Conservation (phyloP, 305 asterid genomes). For the Fraxinus latifolia region DNA sequence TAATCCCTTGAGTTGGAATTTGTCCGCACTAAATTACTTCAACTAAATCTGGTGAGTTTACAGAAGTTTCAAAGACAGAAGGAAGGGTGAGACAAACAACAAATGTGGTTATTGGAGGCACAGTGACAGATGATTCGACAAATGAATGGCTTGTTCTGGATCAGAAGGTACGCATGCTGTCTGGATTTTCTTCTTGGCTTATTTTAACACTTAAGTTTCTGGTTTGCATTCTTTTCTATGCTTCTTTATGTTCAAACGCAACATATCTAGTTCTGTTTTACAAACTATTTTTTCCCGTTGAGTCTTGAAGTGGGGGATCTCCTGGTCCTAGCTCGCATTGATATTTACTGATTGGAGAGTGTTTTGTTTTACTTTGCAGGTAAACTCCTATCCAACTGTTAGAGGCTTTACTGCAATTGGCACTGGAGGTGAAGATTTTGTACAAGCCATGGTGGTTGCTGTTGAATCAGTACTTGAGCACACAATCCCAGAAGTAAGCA, state of each 20-base stretch:
- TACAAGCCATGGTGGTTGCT: conserved; percentile 93
- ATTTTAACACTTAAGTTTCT: not conserved
- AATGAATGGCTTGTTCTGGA: conserved; percentile 86
- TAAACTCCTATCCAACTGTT: conserved; percentile 87
- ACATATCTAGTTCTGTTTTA: not conserved
- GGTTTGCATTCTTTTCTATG: not conserved
- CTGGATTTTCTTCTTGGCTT: conserved; percentile 3
- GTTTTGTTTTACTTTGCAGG: conserved; percentile 40
- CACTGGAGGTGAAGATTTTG: conserved; percentile 95
- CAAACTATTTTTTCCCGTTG: not conserved
- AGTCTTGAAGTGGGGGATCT: not conserved
- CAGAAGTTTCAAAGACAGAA: conserved; percentile 88
- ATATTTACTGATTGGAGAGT: conserved; percentile 4
- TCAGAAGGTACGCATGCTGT: conserved; percentile 57
- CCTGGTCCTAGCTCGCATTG: conserved; percentile 20
- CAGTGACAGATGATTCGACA: conserved; percentile 76
- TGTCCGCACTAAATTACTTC: conserved; percentile 3
- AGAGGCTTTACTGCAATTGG: conserved; percentile 98
- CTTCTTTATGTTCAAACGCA: not conserved
- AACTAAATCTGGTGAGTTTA: conserved; percentile 20
- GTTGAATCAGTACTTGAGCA: conserved; percentile 86
- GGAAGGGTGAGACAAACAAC: conserved; percentile 97
- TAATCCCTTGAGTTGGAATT: not conserved
- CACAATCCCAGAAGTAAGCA: conserved; percentile 74
- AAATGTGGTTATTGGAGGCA: conserved; percentile 91